Conservation (phyloP, 2,329 filamentous ascomycete genomes). For the Polychaeton citri region DNA sequence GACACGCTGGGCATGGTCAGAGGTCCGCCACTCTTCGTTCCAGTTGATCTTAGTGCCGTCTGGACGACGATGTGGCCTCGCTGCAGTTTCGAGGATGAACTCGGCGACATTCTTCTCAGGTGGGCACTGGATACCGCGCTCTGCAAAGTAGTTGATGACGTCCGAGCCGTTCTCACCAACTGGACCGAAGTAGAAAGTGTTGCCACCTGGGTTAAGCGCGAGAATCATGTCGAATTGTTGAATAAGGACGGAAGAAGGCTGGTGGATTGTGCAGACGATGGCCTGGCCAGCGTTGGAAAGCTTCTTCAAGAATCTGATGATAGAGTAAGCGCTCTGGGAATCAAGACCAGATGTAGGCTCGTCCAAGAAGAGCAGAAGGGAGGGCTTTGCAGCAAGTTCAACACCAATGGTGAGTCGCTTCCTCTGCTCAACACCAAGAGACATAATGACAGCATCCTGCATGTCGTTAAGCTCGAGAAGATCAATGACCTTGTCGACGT, state of each 20-base stretch:
- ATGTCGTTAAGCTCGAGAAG: conserved; percentile 52
- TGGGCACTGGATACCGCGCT: conserved; percentile 51
- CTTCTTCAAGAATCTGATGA: conserved; percentile 56
- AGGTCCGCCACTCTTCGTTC: conserved; percentile 62
- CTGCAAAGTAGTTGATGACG: conserved; percentile 54
- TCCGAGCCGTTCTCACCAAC: conserved; percentile 53
- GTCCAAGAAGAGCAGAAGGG: conserved; percentile 55
- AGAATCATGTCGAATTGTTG: conserved; percentile 64
- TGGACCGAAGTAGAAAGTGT: conserved; percentile 61
- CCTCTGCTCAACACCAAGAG: conserved; percentile 54
- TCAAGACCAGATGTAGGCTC: conserved; percentile 61
- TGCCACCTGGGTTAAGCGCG: conserved; percentile 53
- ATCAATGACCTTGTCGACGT: conserved; percentile 53
- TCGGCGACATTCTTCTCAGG: conserved; percentile 53
- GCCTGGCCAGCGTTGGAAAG: conserved; percentile 53
- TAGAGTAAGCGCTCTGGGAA: conserved; percentile 54
- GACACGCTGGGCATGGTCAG: conserved; percentile 45
- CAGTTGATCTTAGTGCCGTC: conserved; percentile 51
- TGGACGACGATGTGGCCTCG: conserved; percentile 38
- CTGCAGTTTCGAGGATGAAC: conserved; percentile 53
- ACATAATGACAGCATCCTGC: conserved; percentile 52
- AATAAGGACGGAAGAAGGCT: conserved; percentile 55
- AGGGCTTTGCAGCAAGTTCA: conserved; percentile 57
- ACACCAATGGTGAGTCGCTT: conserved; percentile 64
- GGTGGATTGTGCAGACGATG: conserved; percentile 63